phyloP scores from a whole-genome alignment of 768 basidiomycete genomes.

The Pluteus cervinus region DNA sequence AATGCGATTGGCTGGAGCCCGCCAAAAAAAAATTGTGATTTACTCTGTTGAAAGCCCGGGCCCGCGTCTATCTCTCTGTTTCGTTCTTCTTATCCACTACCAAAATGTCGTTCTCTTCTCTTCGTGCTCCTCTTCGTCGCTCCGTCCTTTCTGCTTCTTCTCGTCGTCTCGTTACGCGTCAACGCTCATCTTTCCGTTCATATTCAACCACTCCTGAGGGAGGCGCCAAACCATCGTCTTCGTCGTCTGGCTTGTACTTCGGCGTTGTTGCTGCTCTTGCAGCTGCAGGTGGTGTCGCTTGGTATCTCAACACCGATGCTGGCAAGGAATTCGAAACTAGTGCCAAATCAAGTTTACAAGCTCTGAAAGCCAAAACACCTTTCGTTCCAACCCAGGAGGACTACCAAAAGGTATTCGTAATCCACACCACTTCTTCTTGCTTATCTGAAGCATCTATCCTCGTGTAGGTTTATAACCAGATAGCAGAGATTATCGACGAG shows the following conservation, averaged over 20 bases:
- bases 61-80: constrained; percentile 5
- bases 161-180: constrained; percentile 21
- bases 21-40: constrained; percentile 8
- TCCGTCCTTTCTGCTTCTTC: constrained; percentile 29
- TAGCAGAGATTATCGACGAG: constrained; percentile 72
- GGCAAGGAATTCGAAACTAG: constrained; percentile 47
- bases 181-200: constrained; percentile 45
- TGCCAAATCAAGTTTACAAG: constrained; percentile 56
- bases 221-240: constrained; percentile 45
- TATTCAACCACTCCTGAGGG: constrained; percentile 51
- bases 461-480: constrained; percentile 81
- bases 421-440: constrained; percentile 1
- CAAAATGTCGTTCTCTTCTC: constrained; percentile 51
- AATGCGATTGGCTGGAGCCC: too few relatives aligned
- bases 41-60: background rate
- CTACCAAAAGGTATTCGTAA: constrained; percentile 70
- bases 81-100: constrained; percentile 15
- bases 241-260: constrained; percentile 49
- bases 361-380: constrained; percentile 57
- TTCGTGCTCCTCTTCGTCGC: constrained; percentile 47
- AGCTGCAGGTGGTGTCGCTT: constrained; percentile 55
- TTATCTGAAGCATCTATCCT: constrained; percentile 1
- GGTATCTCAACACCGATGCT: constrained; percentile 50
- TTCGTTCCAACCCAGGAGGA: constrained; percentile 77
- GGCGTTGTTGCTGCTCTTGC: constrained; percentile 59